A percentile compares a stretch with the other conserved stretches of the same genome.
These are phyloP conservation scores for Botrytis deweyae DNA, from an alignment of 2,329 filamentous ascomycete species.

Conservation along the genomic window DNA sequence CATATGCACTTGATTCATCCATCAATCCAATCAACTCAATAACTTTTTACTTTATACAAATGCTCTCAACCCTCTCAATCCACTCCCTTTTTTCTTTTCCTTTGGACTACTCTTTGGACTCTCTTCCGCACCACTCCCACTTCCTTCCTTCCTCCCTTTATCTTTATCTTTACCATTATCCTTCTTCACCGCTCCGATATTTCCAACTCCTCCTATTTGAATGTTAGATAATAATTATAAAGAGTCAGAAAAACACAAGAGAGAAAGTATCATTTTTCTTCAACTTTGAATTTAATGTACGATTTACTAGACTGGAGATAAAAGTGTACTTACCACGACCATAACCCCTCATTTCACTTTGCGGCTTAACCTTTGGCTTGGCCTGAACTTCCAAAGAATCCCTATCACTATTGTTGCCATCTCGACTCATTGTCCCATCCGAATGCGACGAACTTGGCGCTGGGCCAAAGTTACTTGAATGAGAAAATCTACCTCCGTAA, in stretches of 20 bases:
- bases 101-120: conserved; percentile 21
- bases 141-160: conserved; percentile 15
- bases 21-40: conserved; percentile 8
- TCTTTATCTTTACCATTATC: conserved; percentile 16
- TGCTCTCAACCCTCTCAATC: conserved; percentile 7
- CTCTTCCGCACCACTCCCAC: conserved; percentile 27
- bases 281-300: neutral
- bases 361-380: conserved; percentile 48
- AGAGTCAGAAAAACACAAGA: neutral
- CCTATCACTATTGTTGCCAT: conserved; percentile 14
- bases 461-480: conserved; percentile 1
- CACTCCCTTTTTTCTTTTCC: conserved; percentile 10
- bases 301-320: neutral
- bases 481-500: conserved; percentile 16
- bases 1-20: conserved; percentile 4
- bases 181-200: conserved; percentile 8
- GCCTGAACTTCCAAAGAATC: conserved; percentile 41
- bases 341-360: conserved; percentile 51
- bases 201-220: conserved; percentile 16
- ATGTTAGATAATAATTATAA: conserved; percentile 12
- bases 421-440: conserved; percentile 7
- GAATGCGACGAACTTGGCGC: conserved; percentile 16
- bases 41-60: conserved; percentile 14
- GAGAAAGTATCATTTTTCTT: neutral
- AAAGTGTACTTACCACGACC: conserved; percentile 50